Evolutionary conservation across 1,139 yeast genomes (phyloP).

Genomic region (Magnusiomyces ingens): DNA sequence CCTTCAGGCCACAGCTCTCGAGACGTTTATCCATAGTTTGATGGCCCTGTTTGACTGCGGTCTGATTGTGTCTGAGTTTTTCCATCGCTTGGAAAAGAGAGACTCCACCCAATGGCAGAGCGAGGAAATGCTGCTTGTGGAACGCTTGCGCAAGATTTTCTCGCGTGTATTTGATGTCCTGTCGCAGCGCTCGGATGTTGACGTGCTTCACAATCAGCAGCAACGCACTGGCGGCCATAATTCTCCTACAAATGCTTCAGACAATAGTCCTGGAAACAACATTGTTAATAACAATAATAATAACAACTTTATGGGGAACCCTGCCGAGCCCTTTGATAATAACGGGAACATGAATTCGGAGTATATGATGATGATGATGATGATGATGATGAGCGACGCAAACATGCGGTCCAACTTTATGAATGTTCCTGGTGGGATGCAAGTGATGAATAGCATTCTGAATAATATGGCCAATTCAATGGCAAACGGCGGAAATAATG

Average conservation of each 20-base stretch:
- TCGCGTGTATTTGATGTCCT: slow-evolving; percentile 26
- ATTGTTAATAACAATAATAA: background rate
- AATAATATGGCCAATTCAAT: no score
- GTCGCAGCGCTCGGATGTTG: slow-evolving; percentile 9
- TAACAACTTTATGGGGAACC: background rate
- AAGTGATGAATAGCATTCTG: no score
- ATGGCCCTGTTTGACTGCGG: slow-evolving; percentile 35
- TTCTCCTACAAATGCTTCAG: background rate
- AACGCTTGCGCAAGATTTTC: slow-evolving; percentile 28
- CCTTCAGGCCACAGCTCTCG: slow-evolving; percentile 29
- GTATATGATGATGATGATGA: background rate
- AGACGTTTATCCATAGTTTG: slow-evolving; percentile 35
- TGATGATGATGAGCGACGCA: background rate
- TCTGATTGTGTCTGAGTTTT: slow-evolving; percentile 32
- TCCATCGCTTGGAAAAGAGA: slow-evolving; percentile 27
- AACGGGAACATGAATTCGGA: background rate
- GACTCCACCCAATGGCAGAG: slow-evolving; percentile 23
- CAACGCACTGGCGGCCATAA: background rate
- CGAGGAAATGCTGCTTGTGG: slow-evolving; percentile 27
- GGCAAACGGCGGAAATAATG: no score
- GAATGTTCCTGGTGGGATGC: no score
- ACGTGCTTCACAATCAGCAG: slow-evolving; percentile 15
- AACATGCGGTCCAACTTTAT: no score
- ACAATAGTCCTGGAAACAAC: background rate
- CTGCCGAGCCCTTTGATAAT: no score